A percentile compares a stretch with the other conserved stretches of the same genome.
Conservation (phyloP, 306 rosid species). For the Hippophae tibetana region DNA sequence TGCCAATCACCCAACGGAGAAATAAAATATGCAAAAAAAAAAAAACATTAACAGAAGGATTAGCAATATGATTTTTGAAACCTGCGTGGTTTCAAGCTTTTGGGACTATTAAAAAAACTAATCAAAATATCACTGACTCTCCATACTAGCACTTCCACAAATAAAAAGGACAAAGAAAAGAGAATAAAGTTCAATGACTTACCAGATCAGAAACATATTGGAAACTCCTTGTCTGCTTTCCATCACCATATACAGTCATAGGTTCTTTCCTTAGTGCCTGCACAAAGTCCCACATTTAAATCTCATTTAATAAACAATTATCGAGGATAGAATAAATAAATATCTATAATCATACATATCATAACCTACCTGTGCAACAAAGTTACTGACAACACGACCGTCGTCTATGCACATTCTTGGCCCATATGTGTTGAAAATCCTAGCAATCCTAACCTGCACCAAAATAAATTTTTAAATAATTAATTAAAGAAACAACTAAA, state of each 20-base stretch:
- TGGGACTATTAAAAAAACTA: neutral
- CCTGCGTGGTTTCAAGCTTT: neutral
- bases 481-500: too few relatives aligned
- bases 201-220: constrained; percentile 98
- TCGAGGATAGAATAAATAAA: neutral
- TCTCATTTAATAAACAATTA: constrained; percentile 10
- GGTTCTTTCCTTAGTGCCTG: constrained; percentile 98
- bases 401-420: constrained; percentile 99
- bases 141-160: neutral
- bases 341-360: too few relatives aligned
- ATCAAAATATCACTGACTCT: constrained; percentile 9
- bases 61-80: constrained; percentile 1
- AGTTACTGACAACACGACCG: constrained; percentile 97
- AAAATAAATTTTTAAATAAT: neutral
- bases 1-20: too few relatives aligned
- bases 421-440: constrained; percentile 96
- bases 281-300: constrained; percentile 21
- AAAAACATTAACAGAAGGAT: neutral
- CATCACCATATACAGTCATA: constrained; percentile 93
- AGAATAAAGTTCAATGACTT: constrained; percentile 16
- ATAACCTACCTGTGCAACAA: constrained; percentile 76
- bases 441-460: constrained; percentile 88
- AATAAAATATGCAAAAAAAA: too few relatives aligned
- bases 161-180: neutral
- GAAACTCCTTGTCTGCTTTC: constrained; percentile 99